A percentile compares a stretch with the other conserved stretches of the same genome.
phyloP scores from a whole-genome alignment of 2,329 filamentous ascomycete genomes.

The Cercospora sesami region DNA sequence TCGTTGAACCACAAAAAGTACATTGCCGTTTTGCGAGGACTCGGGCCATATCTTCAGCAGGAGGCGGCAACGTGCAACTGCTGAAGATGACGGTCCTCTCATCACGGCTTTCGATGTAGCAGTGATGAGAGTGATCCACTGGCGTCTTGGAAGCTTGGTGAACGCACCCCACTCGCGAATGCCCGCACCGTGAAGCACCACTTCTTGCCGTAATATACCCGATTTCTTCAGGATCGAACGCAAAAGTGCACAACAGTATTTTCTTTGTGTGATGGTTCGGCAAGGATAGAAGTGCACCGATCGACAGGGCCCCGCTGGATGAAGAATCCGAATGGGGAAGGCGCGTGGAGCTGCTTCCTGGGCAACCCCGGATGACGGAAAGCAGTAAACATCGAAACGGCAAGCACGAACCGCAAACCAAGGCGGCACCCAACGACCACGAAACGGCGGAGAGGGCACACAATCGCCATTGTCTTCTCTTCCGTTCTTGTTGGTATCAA shows the following conservation, averaged over 20 bases:
- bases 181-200: background rate
- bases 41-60: background rate
- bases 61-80: background rate
- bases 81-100: background rate
- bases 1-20: background rate
- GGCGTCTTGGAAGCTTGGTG: background rate
- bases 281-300: background rate
- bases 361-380: conserved; percentile 1
- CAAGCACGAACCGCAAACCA: background rate
- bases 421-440: background rate
- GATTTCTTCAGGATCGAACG: background rate
- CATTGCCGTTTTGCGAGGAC: background rate
- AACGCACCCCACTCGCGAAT: background rate
- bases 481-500: background rate
- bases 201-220: background rate
- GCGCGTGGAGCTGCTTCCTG: background rate
- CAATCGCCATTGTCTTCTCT: background rate
- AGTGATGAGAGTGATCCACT: background rate
- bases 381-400: conserved; percentile 1
- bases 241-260: background rate
- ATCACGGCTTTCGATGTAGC: background rate
- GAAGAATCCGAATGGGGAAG: background rate
- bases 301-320: background rate
- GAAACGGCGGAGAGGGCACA: background rate
- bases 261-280: background rate